Evolutionary conservation across 371 early-diverging fungal genomes (phyloP).

Genomic region (Chytridium lagenaria): DNA sequence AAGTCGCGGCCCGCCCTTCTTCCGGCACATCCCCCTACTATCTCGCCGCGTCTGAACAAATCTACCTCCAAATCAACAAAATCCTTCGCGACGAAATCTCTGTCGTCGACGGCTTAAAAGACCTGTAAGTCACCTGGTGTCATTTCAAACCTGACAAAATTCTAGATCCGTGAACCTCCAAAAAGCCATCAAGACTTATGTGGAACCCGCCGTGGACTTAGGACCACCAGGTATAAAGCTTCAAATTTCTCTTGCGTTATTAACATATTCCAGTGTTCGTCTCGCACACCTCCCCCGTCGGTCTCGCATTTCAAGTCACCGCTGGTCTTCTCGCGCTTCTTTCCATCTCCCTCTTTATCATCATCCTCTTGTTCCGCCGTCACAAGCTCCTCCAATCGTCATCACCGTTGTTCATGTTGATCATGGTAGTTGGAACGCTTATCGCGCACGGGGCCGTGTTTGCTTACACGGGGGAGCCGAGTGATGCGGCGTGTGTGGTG

Average conservation of each 20-base stretch:
- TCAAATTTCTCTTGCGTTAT: not conserved
- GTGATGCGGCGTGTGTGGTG: slow-evolving; percentile 24
- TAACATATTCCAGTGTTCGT: not conserved
- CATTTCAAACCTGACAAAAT: not conserved
- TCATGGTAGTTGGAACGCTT: slow-evolving; percentile 7
- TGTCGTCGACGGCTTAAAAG: not conserved
- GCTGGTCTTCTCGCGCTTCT: not conserved
- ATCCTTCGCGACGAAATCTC: slow-evolving; percentile 12
- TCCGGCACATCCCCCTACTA: not conserved
- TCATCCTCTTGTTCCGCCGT: not conserved
- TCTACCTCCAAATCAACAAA: slow-evolving; percentile 24
- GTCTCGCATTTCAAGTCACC: not conserved
- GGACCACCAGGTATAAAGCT: slow-evolving; percentile 6
- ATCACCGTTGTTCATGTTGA: slow-evolving; percentile 9
- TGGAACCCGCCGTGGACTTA: slow-evolving; percentile 1
- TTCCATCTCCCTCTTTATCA: not conserved
- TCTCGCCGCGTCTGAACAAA: slow-evolving; percentile 10
- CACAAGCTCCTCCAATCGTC: slow-evolving; percentile 3
- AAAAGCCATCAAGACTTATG: slow-evolving; percentile 14
- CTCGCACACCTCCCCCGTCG: not conserved
- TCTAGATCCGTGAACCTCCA: not conserved
- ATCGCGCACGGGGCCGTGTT: slow-evolving; percentile 21
- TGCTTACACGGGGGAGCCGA: slow-evolving; percentile 33
- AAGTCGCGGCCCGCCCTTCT: slow-evolving; percentile 35
- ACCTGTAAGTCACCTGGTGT: not conserved